Evolutionary conservation across 495 filamentous ascomycete genomes (phyloP).

Genomic region (Evansstolkia leycettana): DNA sequence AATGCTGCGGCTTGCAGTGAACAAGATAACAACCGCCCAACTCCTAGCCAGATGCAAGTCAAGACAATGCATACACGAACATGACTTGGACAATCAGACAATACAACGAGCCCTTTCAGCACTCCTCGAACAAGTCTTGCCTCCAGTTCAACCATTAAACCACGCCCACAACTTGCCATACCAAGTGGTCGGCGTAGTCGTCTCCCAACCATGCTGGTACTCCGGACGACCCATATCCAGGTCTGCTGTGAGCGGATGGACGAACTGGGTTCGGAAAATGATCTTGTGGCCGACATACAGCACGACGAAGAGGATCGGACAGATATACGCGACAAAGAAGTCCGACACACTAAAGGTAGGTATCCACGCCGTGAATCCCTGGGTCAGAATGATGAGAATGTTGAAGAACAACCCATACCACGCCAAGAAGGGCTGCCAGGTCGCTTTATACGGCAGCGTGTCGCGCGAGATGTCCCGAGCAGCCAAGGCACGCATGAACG

Average conservation of each 20-base stretch:
- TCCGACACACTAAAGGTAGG: constrained; percentile 37
- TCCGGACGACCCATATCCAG: constrained; percentile 25
- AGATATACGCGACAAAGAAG: constrained; percentile 45
- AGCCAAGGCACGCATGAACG: constrained; percentile 37
- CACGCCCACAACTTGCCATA: constrained; percentile 14
- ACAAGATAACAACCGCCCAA: no score
- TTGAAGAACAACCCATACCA: constrained; percentile 38
- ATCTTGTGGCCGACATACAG: constrained; percentile 42
- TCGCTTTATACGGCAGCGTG: constrained; percentile 36
- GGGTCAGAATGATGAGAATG: constrained; percentile 25
- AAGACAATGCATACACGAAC: no score
- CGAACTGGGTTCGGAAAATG: constrained; percentile 18
- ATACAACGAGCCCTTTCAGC: no score
- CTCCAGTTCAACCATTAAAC: no score
- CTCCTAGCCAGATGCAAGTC: no score
- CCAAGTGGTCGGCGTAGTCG: constrained; percentile 14
- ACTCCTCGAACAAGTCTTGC: no score
- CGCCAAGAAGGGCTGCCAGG: constrained; percentile 38
- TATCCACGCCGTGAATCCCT: constrained; percentile 26
- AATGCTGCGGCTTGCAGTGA: no score
- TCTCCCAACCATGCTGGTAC: constrained; percentile 16
- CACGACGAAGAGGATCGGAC: constrained; percentile 38
- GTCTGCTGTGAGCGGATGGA: constrained; percentile 23
- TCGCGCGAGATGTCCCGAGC: constrained; percentile 31
- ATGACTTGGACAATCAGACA: no score